A percentile compares a stretch with the other conserved stretches of the same genome.
These are phyloP conservation scores for Hanseniaspora jakobsenii DNA, from an alignment of 805 yeast genomes.

Conservation along the genomic window DNA sequence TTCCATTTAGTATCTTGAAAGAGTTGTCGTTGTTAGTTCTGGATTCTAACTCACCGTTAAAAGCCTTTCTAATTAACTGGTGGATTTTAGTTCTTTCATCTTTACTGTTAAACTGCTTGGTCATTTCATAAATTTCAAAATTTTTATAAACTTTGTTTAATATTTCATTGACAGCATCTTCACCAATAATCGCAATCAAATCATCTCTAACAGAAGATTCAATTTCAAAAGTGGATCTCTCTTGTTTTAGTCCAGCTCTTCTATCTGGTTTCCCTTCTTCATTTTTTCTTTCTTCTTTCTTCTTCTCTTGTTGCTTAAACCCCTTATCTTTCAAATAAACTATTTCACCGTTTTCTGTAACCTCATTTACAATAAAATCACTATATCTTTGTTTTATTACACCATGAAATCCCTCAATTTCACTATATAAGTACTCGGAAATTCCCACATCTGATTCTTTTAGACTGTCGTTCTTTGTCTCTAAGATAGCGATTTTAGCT, in stretches of 20 bases:
- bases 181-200: constrained; percentile 46
- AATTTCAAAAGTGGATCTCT: constrained; percentile 32
- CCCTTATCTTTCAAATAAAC: constrained; percentile 70
- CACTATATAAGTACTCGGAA: constrained; percentile 48
- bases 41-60: constrained; percentile 64
- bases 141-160: constrained; percentile 39
- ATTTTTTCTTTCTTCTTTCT: constrained; percentile 23
- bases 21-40: constrained; percentile 58
- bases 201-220: constrained; percentile 36
- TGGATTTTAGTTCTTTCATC: constrained; percentile 67
- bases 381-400: constrained; percentile 78
- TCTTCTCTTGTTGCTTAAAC: constrained; percentile 40
- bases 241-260: constrained; percentile 23
- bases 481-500: constrained; percentile 16
- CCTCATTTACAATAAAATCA: constrained; percentile 88
- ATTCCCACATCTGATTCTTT: constrained; percentile 81
- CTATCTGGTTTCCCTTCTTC: constrained; percentile 5
- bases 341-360: constrained; percentile 54
- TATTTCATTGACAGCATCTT: constrained; percentile 45
- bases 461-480: constrained; percentile 21
- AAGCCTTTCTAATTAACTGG: constrained; percentile 59
- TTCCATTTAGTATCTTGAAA: constrained; percentile 49
- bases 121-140: constrained; percentile 49
- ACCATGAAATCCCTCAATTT: constrained; percentile 58
- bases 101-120: constrained; percentile 50